Evolutionary conservation across 2,329 filamentous ascomycete genomes (phyloP).

Genomic region (Cephalotrichum gorgonifer): DNA sequence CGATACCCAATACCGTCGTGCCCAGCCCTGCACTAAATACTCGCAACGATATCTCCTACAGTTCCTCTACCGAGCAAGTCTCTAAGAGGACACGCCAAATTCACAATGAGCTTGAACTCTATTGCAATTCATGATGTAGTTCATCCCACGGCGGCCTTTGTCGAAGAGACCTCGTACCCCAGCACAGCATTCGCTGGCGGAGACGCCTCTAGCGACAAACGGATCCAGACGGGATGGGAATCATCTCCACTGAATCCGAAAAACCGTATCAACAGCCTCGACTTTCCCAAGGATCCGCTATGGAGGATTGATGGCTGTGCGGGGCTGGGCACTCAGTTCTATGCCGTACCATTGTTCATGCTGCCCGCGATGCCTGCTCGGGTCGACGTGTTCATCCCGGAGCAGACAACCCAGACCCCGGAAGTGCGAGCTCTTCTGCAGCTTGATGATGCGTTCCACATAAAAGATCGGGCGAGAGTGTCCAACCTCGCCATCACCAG

Average conservation of each 20-base stretch:
- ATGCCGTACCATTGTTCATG: conserved; percentile 42
- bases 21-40: no score
- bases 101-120: conserved; percentile 41
- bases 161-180: not conserved
- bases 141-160: conserved; percentile 46
- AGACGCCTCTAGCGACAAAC: not conserved
- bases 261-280: conserved; percentile 49
- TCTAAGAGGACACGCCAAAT: not conserved
- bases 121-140: conserved; percentile 43
- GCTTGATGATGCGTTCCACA: conserved; percentile 43
- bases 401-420: conserved; percentile 29
- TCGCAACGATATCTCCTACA: no score
- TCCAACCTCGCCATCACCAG: conserved; percentile 38
- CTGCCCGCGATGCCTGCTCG: conserved; percentile 35
- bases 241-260: conserved; percentile 46
- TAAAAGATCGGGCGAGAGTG: conserved; percentile 36
- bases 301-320: conserved; percentile 52
- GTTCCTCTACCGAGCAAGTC: no score
- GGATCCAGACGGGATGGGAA: conserved; percentile 25
- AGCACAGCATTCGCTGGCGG: not conserved
- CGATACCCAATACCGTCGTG: no score
- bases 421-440: conserved; percentile 35
- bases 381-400: conserved; percentile 48
- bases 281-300: conserved; percentile 27
- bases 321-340: conserved; percentile 47